Evolutionary conservation across 345 rosid species (phyloP), one percentile per base, ranked within the genome.

Genomic region (Melaleuca alternifolia): DNA sequence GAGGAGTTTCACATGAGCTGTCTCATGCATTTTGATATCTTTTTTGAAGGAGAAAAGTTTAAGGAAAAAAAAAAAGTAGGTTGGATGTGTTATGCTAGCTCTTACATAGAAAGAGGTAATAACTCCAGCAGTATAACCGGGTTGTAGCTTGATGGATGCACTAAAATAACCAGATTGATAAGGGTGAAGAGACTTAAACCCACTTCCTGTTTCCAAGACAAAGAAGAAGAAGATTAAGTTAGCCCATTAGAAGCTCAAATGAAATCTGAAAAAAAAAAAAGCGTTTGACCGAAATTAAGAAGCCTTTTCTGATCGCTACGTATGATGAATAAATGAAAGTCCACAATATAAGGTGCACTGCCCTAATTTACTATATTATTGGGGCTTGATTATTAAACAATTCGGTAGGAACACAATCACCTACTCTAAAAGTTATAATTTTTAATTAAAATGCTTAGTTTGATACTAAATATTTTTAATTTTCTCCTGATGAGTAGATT

Each of bases 101-200:
- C 93, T 91, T 86, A 97, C 98, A 59, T 96, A 96, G 84, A 97
- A 87, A 33, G 94, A 95, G 50, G 99, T 96, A 85, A 92, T 93
- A 52, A 97, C 98, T 89, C 99, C 99, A 15, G 99, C 99, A 46
- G 98, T 97, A 86, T 94, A 97, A 52, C 98, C 99, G 24, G 98
- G 11, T 52, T 97, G 99, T 81, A 97, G 96, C 91, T 95, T 96
- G 85, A 97, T 86, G 56, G 94, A 92, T 44, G 98, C 96, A 84
- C 98, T 95, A 82, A 97, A 95, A 91, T 95, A 97, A 14, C 99
- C 99, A 2, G 97, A 94, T 50, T 71, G 91, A 85, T 97, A 97
- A 8, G 93, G 46, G 11, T 87, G 92, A 84, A 89, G 86, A 84
- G 99, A 97, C 92, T 97, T 96, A 89, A 91, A 97, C 87, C 99